Evolutionary conservation across 129 eudicot genomes (phyloP).

Genomic region (Artemisia annua): DNA sequence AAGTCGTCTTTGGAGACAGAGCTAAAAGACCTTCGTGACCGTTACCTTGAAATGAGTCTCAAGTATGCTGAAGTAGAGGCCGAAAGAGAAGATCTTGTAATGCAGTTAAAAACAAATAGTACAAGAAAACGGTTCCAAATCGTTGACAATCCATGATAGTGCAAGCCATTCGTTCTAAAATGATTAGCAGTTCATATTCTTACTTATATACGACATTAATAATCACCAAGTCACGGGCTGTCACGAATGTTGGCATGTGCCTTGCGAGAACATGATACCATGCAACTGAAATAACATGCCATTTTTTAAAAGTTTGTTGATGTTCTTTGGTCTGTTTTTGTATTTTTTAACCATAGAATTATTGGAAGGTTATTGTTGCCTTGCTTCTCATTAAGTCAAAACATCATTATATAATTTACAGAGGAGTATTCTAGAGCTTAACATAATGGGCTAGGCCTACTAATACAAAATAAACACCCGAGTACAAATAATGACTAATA

Average conservation of each 20-base stretch:
- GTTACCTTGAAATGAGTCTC: constrained; percentile 92
- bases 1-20: constrained; percentile 71
- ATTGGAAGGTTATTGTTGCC: too few relatives aligned
- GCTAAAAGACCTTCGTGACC: constrained; percentile 79
- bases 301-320: too few relatives aligned
- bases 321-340: too few relatives aligned
- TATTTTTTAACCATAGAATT: too few relatives aligned
- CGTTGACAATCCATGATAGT: constrained; percentile 27
- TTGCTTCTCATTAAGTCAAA: too few relatives aligned
- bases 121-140: constrained; percentile 57
- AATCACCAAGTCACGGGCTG: constrained; percentile 3
- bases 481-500: too few relatives aligned
- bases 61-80: constrained; percentile 94
- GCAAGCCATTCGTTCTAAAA: background rate
- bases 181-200: constrained; percentile 17
- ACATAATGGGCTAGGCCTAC: too few relatives aligned
- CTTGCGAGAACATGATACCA: constrained; percentile 9
- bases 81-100: constrained; percentile 90
- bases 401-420: too few relatives aligned
- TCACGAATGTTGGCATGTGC: constrained; percentile 10
- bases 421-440: too few relatives aligned
- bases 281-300: too few relatives aligned
- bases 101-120: constrained; percentile 56
- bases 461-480: too few relatives aligned
- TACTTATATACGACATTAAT: constrained; percentile 12